A percentile compares a stretch with the other conserved stretches of the same genome.
Conservation (phyloP, 2,329 filamentous ascomycete genomes). For the Cryphonectria nitschkei region DNA sequence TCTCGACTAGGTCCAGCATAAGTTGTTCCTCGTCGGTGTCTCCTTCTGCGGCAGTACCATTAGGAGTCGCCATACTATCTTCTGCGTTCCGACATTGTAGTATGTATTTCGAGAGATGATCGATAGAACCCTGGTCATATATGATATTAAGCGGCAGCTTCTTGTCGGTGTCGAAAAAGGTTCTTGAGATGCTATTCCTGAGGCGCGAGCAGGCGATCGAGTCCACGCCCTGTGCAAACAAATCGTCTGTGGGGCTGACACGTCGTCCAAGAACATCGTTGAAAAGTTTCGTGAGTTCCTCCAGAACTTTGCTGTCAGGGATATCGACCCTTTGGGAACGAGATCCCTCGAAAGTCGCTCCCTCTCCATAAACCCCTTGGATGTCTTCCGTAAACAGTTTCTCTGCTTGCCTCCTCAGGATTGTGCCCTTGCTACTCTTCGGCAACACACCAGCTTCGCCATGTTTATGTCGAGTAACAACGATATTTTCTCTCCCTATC, state of each 20-base stretch:
- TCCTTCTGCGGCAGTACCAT: neutral
- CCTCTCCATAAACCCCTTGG: conserved; percentile 46
- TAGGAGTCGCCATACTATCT: conserved; percentile 9
- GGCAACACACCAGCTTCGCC: conserved; percentile 42
- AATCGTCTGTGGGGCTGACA: conserved; percentile 47
- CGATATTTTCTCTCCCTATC: conserved; percentile 54
- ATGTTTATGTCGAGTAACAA: conserved; percentile 44
- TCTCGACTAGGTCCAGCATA: conserved; percentile 36
- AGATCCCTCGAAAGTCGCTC: conserved; percentile 11
- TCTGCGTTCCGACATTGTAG: conserved; percentile 18
- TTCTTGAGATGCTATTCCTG: conserved; percentile 40
- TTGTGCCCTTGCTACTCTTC: conserved; percentile 67
- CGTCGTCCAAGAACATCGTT: conserved; percentile 36
- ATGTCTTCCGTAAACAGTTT: conserved; percentile 52
- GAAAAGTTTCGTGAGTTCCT: conserved; percentile 40
- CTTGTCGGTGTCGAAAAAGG: conserved; percentile 29
- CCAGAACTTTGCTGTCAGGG: conserved; percentile 41
- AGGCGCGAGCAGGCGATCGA: conserved; percentile 62
- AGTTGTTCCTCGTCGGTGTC: conserved; percentile 28
- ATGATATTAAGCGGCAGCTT: conserved; percentile 59
- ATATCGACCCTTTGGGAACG: conserved; percentile 28
- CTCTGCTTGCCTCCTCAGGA: conserved; percentile 56
- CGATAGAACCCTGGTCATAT: conserved; percentile 61
- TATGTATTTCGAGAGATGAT: conserved; percentile 35
- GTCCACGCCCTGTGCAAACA: conserved; percentile 63